A percentile compares a stretch with the other conserved stretches of the same genome.
phyloP scores from a whole-genome alignment of 768 basidiomycete genomes.

The Mycena kentingensis region DNA sequence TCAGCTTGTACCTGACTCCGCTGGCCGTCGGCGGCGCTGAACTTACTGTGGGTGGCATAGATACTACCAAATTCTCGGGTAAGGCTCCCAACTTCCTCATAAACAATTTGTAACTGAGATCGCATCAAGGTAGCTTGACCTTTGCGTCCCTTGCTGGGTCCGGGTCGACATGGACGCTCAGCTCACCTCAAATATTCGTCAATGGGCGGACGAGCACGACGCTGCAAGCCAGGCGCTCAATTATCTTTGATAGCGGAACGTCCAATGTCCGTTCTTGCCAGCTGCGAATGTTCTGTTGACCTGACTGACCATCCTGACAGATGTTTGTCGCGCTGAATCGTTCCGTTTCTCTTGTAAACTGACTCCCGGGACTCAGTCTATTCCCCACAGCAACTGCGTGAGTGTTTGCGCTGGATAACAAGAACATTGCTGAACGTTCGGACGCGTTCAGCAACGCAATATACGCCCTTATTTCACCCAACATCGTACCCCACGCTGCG shows the following conservation, averaged over 20 bases:
- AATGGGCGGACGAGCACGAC: constrained; percentile 52
- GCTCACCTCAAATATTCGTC: constrained; percentile 48
- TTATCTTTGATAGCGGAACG: constrained; percentile 62
- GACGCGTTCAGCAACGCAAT: constrained; percentile 53
- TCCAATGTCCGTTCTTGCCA: no score
- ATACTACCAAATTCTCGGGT: constrained; percentile 54
- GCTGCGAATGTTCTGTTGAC: no score
- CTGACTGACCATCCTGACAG: no score
- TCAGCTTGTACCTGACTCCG: constrained; percentile 54
- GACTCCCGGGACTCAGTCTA: no score
- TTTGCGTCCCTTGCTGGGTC: constrained; percentile 42
- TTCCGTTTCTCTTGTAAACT: no score
- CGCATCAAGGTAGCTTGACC: constrained; percentile 39
- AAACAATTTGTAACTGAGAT: constrained; percentile 7
- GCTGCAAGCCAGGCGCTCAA: constrained; percentile 40
- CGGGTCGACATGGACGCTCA: constrained; percentile 46
- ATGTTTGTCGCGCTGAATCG: no score
- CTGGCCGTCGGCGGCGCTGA: constrained; percentile 50
- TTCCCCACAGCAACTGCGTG: constrained; percentile 52
- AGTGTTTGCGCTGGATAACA: no score
- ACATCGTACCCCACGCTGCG: constrained; percentile 52
- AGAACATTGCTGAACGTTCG: no score
- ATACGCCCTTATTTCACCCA: constrained; percentile 58
- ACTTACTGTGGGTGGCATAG: constrained; percentile 55
- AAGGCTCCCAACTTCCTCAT: constrained; percentile 2